A percentile compares a stretch with the other conserved stretches of the same genome.
phyloP scores from a whole-genome alignment of 1,139 yeast genomes.

The Petasospora fabianii region DNA sequence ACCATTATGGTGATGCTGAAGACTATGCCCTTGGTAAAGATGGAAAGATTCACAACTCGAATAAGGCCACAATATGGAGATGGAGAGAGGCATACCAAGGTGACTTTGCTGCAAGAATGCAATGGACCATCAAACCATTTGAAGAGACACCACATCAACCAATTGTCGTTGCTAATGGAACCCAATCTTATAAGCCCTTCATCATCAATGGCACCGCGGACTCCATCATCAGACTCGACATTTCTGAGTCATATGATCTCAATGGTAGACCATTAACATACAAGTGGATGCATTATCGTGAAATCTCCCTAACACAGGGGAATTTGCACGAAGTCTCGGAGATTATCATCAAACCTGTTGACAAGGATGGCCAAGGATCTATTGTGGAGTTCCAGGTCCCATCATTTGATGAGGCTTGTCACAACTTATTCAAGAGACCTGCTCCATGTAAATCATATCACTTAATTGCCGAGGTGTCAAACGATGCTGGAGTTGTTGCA shows the following conservation, averaged over 20 bases:
- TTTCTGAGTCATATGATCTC: slow-evolving; percentile 27
- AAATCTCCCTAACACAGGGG: slow-evolving; percentile 23
- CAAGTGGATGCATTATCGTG: slow-evolving; percentile 28
- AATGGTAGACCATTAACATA: slow-evolving; percentile 19
- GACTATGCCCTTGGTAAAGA: slow-evolving; percentile 27
- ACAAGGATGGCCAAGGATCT: slow-evolving; percentile 22
- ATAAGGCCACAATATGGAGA: slow-evolving; percentile 30
- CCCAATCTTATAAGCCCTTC: slow-evolving; percentile 16
- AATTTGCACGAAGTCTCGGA: slow-evolving; percentile 21
- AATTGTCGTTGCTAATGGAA: slow-evolving; percentile 23
- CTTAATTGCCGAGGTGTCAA: slow-evolving; percentile 16
- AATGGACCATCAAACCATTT: slow-evolving; percentile 29
- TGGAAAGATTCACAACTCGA: slow-evolving; percentile 19
- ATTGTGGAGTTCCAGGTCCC: slow-evolving; percentile 23
- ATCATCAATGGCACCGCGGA: slow-evolving; percentile 15
- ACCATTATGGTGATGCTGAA: slow-evolving; percentile 26
- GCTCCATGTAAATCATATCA: slow-evolving; percentile 14
- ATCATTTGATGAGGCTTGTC: slow-evolving; percentile 19
- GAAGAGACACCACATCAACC: slow-evolving; percentile 26
- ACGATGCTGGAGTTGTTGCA: slow-evolving; percentile 9
- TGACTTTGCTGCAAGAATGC: slow-evolving; percentile 30
- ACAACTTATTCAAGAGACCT: slow-evolving; percentile 5
- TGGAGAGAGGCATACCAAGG: slow-evolving; percentile 31
- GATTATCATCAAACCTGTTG: slow-evolving; percentile 17
- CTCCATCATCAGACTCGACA: slow-evolving; percentile 21